phyloP scores from a whole-genome alignment of 2,329 filamentous ascomycete species.

The Elsinoe batatas region DNA sequence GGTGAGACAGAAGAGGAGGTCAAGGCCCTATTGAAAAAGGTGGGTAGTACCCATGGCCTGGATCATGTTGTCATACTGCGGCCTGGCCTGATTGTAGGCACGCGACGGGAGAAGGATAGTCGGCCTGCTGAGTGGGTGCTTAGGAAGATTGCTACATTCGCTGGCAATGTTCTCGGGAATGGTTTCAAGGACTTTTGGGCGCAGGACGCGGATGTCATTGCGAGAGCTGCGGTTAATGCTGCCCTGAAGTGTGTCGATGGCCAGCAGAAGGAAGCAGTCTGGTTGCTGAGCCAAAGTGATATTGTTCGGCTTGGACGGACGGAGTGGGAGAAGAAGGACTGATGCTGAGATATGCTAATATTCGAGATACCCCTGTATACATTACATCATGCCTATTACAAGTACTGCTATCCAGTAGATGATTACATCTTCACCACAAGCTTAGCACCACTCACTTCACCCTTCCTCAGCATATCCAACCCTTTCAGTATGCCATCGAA shows the following conservation, averaged over 20 bases:
- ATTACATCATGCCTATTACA: neutral
- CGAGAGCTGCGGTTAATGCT: slow-evolving; percentile 53
- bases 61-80: slow-evolving; percentile 64
- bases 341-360: neutral
- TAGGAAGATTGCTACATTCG: slow-evolving; percentile 44
- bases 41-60: slow-evolving; percentile 42
- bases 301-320: slow-evolving; percentile 58
- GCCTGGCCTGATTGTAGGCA: slow-evolving; percentile 67
- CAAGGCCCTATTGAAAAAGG: slow-evolving; percentile 39
- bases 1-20: slow-evolving; percentile 74
- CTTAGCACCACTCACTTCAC: too few relatives aligned
- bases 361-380: neutral
- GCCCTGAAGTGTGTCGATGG: slow-evolving; percentile 43
- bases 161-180: slow-evolving; percentile 45
- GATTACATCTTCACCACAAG: neutral
- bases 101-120: slow-evolving; percentile 50
- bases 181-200: slow-evolving; percentile 54
- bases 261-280: slow-evolving; percentile 48
- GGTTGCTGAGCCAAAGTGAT: slow-evolving; percentile 51
- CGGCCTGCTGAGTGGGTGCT: slow-evolving; percentile 46
- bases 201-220: slow-evolving; percentile 67
- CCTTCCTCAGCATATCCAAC: too few relatives aligned
- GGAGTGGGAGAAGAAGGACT: slow-evolving; percentile 30
- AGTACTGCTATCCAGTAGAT: neutral
- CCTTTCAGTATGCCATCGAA: too few relatives aligned